phyloP scores from a whole-genome alignment of 2,329 filamentous ascomycete species.

The Colletotrichum neosansevieriae region DNA sequence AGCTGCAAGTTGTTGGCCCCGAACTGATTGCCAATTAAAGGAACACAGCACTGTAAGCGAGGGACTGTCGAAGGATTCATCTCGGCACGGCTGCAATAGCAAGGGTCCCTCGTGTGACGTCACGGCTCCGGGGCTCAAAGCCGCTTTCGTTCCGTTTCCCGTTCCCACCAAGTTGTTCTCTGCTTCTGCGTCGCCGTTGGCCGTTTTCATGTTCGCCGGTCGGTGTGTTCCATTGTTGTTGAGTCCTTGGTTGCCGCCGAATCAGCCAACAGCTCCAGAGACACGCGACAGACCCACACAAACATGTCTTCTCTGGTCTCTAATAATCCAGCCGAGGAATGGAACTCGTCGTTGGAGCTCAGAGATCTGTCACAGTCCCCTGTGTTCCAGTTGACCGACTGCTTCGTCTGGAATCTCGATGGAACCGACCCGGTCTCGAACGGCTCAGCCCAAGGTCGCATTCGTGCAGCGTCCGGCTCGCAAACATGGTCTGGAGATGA shows the following conservation, averaged over 20 bases:
- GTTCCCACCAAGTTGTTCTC: background rate
- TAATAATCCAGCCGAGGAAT: background rate
- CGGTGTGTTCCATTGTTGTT: constrained; percentile 2
- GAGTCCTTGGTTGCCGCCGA: background rate
- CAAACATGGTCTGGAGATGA: constrained; percentile 35
- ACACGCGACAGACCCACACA: constrained; percentile 14
- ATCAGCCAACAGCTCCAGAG: background rate
- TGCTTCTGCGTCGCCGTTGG: background rate
- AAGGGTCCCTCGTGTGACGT: constrained; percentile 24
- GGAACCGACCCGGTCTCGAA: constrained; percentile 7
- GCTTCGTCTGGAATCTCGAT: constrained; percentile 26
- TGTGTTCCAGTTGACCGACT: constrained; percentile 3
- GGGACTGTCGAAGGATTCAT: background rate
- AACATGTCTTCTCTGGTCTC: background rate
- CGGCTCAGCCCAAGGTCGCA: constrained; percentile 17
- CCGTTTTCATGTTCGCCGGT: constrained; percentile 21
- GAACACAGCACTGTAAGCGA: background rate
- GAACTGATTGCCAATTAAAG: no score
- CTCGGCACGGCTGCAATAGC: background rate
- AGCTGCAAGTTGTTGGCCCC: background rate
- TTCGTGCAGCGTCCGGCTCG: constrained; percentile 6
- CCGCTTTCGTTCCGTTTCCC: constrained; percentile 24
- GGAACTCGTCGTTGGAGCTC: background rate
- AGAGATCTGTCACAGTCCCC: constrained; percentile 12
- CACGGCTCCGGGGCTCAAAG: constrained; percentile 16